phyloP scores from a whole-genome alignment of 2,329 filamentous ascomycete species.

The Fusarium nelsonii region DNA sequence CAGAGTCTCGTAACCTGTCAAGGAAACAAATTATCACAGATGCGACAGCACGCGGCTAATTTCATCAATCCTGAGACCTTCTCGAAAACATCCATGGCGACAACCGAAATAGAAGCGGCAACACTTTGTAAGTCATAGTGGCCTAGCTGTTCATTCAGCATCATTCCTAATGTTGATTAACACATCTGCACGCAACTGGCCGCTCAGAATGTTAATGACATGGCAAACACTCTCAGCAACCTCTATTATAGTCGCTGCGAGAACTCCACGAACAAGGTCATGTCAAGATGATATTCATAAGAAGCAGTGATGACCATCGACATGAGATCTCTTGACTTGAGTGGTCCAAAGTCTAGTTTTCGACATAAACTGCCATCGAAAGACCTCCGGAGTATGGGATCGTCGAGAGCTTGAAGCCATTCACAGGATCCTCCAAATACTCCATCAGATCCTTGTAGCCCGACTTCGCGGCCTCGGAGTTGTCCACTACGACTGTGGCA shows the following conservation, averaged over 20 bases:
- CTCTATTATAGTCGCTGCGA: too few relatives aligned
- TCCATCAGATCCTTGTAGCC: conserved; percentile 62
- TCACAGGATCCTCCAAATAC: conserved; percentile 59
- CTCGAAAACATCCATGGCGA: too few relatives aligned
- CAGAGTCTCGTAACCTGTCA: neutral
- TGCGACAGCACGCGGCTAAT: too few relatives aligned
- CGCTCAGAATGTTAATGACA: too few relatives aligned
- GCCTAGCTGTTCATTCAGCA: too few relatives aligned
- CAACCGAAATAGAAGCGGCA: too few relatives aligned
- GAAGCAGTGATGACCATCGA: neutral
- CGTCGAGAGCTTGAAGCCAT: conserved; percentile 60
- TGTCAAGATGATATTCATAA: neutral
- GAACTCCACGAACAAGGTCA: too few relatives aligned
- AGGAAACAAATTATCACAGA: neutral
- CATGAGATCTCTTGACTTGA: too few relatives aligned
- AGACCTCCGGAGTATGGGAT: conserved; percentile 51
- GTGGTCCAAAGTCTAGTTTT: neutral
- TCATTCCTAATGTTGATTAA: neutral
- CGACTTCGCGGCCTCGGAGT: conserved; percentile 54
- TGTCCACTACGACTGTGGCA: conserved; percentile 64
- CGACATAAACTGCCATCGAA: conserved; percentile 43
- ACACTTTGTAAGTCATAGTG: too few relatives aligned
- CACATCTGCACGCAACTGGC: neutral
- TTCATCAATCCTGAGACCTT: too few relatives aligned
- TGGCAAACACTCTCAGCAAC: too few relatives aligned